These are phyloP conservation scores for Cryptococcus hybrid DNA, from an alignment of 1,284 basidiomycete genomes.

Conservation along the genomic window DNA sequence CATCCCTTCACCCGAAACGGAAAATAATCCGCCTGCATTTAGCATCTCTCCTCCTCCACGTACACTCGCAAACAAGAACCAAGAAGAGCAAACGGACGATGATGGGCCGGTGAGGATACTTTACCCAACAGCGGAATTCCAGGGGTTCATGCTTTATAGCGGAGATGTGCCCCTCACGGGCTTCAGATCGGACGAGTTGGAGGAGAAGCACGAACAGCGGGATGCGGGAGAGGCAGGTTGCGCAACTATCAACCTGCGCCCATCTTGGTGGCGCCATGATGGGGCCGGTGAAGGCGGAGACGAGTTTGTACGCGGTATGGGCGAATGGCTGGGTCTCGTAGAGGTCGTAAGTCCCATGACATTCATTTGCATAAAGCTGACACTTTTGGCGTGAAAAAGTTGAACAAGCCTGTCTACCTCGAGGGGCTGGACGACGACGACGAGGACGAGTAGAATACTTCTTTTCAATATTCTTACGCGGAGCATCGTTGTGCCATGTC, in stretches of 20 bases:
- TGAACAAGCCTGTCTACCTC: slow-evolving; percentile 31
- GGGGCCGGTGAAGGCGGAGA: slow-evolving; percentile 47
- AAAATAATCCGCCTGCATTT: slow-evolving; percentile 35
- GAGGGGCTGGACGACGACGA: slow-evolving; percentile 15
- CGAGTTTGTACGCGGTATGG: slow-evolving; percentile 44
- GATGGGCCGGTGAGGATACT: slow-evolving; percentile 25
- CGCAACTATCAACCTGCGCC: slow-evolving; percentile 13
- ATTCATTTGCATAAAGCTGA: slow-evolving; percentile 1
- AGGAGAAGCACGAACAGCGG: too few relatives aligned
- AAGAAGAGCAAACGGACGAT: neutral
- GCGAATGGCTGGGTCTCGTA: slow-evolving; percentile 41
- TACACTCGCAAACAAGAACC: neutral
- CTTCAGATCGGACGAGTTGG: neutral
- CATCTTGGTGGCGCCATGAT: slow-evolving; percentile 40
- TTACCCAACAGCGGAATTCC: slow-evolving; percentile 27
- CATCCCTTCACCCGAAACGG: slow-evolving; percentile 37
- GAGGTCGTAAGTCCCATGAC: slow-evolving; percentile 44
- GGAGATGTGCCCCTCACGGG: slow-evolving; percentile 39
- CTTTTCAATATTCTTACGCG: neutral
- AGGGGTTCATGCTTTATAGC: slow-evolving; percentile 39
- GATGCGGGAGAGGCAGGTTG: too few relatives aligned
- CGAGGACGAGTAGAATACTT: slow-evolving; percentile 12
- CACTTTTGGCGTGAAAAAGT: slow-evolving; percentile 3
- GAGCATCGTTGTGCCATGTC: neutral
- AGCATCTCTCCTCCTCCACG: neutral